Base-by-base conservation (phyloP, 257 asterid species). In the Parsonsia alboflavescens region DNA sequence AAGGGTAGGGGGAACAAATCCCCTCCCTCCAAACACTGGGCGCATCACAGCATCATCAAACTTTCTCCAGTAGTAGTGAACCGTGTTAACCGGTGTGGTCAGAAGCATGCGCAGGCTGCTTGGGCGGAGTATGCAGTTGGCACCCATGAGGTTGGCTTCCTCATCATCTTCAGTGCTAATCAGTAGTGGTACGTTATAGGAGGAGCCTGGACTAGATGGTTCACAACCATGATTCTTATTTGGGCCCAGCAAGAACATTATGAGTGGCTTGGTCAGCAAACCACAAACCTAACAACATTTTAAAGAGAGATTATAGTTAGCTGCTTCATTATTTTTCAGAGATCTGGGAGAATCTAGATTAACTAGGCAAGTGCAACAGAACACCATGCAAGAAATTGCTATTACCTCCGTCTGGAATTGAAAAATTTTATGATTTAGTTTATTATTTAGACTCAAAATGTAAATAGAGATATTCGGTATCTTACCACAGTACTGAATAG, bases 401-500 rank as follows among this genome's bases (percentile, higher is more conserved):
- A 54, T 33, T 33, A 33, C 39, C 39, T 33, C 39, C 39, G 39
- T 33, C 39, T 3, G 39, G 3, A 33, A 33, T 33, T 33, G 39
- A 33, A 33, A 33, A 33, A 33, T 33, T 33, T 1, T 33, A 33
- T 33, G 39, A 33, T 33, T 33, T 33, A 33, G 39, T 33, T 33
- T 33, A 33, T 33, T 3, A 33, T 33, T 33, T 33, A 33, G 39
- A 33, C 39, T 33, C 39, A 33, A 33, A 33, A 33, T 33, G 39
- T 33, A 33, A 33, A 33, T 52, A 53, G 39, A 16, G 30, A n/a
- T n/a, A n/a, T 70, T 42, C 39, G 42, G n/a, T 50, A 67, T 80
- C 73, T 82, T 90, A 90, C 97, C 88, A 85, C 82, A 22, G 90
- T 89, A 82, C 87, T 90, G 86, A 84, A 82, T 64, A 90, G 91